A percentile compares a stretch with the other conserved stretches of the same genome.
Evolutionary conservation across 371 early-diverging fungal species (phyloP).

Genomic region (Entomophthora muscae): DNA sequence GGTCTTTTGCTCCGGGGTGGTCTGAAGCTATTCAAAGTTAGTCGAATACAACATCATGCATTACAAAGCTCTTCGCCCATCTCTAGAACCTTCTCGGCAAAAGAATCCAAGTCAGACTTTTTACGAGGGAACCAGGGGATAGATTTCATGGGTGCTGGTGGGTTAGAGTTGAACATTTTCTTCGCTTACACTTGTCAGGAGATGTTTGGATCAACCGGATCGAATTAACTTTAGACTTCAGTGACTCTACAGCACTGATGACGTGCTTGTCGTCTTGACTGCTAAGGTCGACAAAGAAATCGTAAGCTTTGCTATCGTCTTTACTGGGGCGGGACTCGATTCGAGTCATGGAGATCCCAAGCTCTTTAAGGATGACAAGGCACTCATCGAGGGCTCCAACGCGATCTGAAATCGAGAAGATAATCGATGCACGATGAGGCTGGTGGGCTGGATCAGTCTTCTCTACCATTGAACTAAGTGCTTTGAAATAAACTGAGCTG

Average conservation of each 20-base stretch:
- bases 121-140: conserved; percentile 93
- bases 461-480: background rate
- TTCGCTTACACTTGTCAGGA: background rate
- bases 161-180: background rate
- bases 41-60: background rate
- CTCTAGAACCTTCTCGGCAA: conserved; percentile 80
- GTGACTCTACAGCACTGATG: conserved; percentile 28
- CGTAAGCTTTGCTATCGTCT: conserved; percentile 64
- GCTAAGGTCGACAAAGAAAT: conserved; percentile 82
- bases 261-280: conserved; percentile 31
- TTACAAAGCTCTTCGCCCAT: conserved; percentile 75
- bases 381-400: conserved; percentile 77
- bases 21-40: conserved; percentile 41
- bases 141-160: background rate
- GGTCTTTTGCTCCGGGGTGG: conserved; percentile 87
- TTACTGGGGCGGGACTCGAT: conserved; percentile 83
- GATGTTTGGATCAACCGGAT: conserved; percentile 36
- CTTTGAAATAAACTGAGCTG: too few relatives aligned
- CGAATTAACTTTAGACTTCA: conserved; percentile 38
- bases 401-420: conserved; percentile 15
- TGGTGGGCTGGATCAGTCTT: background rate
- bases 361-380: conserved; percentile 46
- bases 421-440: background rate
- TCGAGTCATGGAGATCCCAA: conserved; percentile 66
- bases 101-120: conserved; percentile 78